Evolutionary conservation across 2,329 filamentous ascomycete genomes (phyloP), one percentile per base, ranked within the genome.

Genomic region (Penicillium corylophilum): DNA sequence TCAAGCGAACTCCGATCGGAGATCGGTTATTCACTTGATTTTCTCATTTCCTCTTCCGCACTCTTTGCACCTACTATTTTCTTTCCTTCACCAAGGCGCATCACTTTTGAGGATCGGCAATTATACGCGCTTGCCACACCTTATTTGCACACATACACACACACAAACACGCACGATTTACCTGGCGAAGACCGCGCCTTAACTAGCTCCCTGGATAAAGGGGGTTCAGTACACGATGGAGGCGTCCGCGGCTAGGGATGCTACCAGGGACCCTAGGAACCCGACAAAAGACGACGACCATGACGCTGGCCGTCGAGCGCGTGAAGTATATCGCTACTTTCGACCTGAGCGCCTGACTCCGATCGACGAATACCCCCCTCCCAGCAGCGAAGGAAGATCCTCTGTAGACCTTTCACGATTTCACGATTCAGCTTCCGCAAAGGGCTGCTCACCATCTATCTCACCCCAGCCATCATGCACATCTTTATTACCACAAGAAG

Each of bases 311-410:
- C 50, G 55, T 40, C 56, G 50, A 44, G 35, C 50, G 24, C 56
- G 56, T 24, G 56, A 59, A 29, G 50, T 55, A 20, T 59, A 57
- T 36, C 56, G 55, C 10, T 57, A 59, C 13, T 59, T 59, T 16
- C 55, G 54, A 23, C 55, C 52, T 6, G 38, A 23, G 29, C 54
- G 51, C 15, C 52, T 50, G n/a, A 47, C 53, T 2, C 44, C 46
- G 6, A 26, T 57, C 15, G 20, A 35, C 10, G 38, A 42, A n/a
- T 26, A 35, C 13, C 23, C 20, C 13, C 24, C 39, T 20, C 16
- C 16, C 16, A 20, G 16, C 16, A 36, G 16, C 16, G 33, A 20
- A 35, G 33, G 16, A 15, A 8, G 9, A 16, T 36, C 8, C 6
- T 36, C 16, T 16, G 8, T 20, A n/a, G n/a, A n/a, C 5, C n/a